Conservation (phyloP, 2,329 filamentous ascomycete genomes). For the Parascedosporium putredinis region DNA sequence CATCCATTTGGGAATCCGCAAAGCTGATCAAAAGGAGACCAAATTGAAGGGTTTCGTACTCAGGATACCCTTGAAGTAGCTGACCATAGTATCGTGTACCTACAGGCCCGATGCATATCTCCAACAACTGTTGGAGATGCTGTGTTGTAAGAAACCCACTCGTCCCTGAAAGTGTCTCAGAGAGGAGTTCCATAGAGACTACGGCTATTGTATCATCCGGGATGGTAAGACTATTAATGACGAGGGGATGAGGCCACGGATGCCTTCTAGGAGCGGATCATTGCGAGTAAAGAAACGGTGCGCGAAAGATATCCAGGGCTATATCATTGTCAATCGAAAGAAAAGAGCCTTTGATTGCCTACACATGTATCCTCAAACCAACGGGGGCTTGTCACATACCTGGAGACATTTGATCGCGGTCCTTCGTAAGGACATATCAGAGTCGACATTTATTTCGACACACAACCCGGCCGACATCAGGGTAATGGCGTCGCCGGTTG, state of each 20-base stretch:
- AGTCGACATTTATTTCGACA: constrained; percentile 13
- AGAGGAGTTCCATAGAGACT: constrained; percentile 50
- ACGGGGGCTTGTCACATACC: constrained; percentile 26
- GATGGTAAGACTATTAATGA: constrained; percentile 37
- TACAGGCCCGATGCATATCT: constrained; percentile 52
- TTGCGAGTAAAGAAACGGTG: constrained; percentile 35
- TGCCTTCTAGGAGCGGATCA: constrained; percentile 43
- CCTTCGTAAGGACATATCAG: constrained; percentile 27
- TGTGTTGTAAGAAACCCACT: constrained; percentile 48
- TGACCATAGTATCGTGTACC: constrained; percentile 43
- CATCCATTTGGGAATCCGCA: constrained; percentile 53
- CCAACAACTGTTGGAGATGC: constrained; percentile 46
- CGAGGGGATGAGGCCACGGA: constrained; percentile 50
- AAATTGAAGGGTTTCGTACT: constrained; percentile 55
- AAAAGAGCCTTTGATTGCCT: too few species aligned
- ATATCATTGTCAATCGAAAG: too few species aligned
- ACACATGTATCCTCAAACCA: neutral
- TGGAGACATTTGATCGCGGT: constrained; percentile 53
- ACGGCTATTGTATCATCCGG: constrained; percentile 47
- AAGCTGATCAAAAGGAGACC: constrained; percentile 58
- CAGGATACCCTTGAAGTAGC: constrained; percentile 49
- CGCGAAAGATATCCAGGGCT: constrained; percentile 4
- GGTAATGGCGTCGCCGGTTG: constrained; percentile 27
- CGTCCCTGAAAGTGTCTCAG: too few species aligned
- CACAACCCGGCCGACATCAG: constrained; percentile 30